Conservation (phyloP, 495 filamentous ascomycete genomes). For the Chlorociboria aeruginascens region DNA sequence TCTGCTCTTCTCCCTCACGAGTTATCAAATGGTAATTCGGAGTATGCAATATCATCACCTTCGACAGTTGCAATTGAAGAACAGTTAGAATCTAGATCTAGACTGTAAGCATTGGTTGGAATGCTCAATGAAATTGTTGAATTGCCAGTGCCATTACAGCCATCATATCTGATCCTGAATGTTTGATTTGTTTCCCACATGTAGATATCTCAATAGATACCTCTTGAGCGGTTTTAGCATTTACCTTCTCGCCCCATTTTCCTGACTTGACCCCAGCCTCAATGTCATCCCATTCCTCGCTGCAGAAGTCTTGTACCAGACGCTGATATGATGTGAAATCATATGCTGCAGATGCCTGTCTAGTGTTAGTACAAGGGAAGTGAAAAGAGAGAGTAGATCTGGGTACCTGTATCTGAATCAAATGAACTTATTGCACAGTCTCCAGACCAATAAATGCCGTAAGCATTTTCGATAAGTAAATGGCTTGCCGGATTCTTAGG, state of each 20-base stretch:
- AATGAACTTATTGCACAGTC: slow-evolving; percentile 43
- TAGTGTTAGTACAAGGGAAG: neutral
- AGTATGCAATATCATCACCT: slow-evolving; percentile 36
- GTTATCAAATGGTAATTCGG: slow-evolving; percentile 38
- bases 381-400: neutral
- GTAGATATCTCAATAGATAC: slow-evolving; percentile 36
- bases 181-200: slow-evolving; percentile 43
- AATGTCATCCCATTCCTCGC: slow-evolving; percentile 68
- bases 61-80: neutral
- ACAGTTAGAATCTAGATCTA: slow-evolving; percentile 33
- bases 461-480: slow-evolving; percentile 43
- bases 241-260: slow-evolving; percentile 66
- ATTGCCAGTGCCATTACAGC: slow-evolving; percentile 20
- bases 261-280: slow-evolving; percentile 49
- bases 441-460: slow-evolving; percentile 46
- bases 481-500: slow-evolving; percentile 31
- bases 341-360: slow-evolving; percentile 32
- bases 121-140: slow-evolving; percentile 45
- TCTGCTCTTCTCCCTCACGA: slow-evolving; percentile 43
- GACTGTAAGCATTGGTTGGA: slow-evolving; percentile 29
- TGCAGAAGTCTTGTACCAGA: slow-evolving; percentile 75
- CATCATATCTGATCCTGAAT: slow-evolving; percentile 34
- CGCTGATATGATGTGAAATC: slow-evolving; percentile 86
- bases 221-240: slow-evolving; percentile 60
- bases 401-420: slow-evolving; percentile 16